Conservation (phyloP, 2,329 filamentous ascomycete genomes). For the Alternaria tenuissima region DNA sequence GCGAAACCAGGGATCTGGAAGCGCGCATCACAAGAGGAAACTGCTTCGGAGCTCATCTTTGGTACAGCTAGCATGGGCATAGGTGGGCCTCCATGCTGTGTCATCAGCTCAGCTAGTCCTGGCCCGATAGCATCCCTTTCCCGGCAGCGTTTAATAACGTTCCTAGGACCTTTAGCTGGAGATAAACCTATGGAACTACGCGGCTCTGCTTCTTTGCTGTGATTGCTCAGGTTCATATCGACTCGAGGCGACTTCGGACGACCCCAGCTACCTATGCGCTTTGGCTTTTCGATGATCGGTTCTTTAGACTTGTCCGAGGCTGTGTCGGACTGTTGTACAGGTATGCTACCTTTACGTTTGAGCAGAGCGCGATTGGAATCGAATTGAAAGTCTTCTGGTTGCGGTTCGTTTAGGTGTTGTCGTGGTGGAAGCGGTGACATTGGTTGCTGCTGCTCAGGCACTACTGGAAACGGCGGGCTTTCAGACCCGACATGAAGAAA, state of each 20-base stretch:
- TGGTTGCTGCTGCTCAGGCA: no score
- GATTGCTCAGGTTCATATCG: no score
- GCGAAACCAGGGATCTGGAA: conserved; percentile 67
- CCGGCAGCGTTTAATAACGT: no score
- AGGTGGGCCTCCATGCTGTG: no score
- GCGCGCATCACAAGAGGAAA: conserved; percentile 62
- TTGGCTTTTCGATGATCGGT: conserved; percentile 46
- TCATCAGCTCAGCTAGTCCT: no score
- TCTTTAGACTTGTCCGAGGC: conserved; percentile 42
- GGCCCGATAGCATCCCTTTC: no score
- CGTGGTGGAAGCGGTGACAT: background rate
- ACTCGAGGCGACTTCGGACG: conserved; percentile 39
- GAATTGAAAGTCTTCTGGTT: background rate
- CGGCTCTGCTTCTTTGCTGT: no score
- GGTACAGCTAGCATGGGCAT: no score
- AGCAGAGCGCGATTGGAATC: conserved; percentile 35
- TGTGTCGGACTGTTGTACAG: conserved; percentile 38
- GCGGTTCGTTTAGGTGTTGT: background rate
- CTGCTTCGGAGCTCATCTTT: no score
- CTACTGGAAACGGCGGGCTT: background rate
- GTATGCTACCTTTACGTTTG: conserved; percentile 57
- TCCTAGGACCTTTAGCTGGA: no score
- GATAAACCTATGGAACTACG: no score
- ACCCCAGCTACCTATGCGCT: conserved; percentile 53
- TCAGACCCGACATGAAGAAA: background rate